phyloP scores from a whole-genome alignment of 805 yeast species.

The Sugiyamaella marilandica region DNA sequence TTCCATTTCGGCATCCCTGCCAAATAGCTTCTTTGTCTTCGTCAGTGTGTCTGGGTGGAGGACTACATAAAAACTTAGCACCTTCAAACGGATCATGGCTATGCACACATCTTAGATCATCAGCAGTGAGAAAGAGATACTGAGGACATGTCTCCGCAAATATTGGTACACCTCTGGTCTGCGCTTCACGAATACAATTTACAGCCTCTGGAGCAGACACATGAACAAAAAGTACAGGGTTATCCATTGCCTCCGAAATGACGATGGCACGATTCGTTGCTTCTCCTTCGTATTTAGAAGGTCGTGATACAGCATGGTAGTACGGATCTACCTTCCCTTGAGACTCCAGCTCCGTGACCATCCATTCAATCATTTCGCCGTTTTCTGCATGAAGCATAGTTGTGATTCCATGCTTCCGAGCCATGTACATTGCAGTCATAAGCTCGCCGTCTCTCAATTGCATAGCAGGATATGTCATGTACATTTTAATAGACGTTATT shows the following conservation, averaged over 20 bases:
- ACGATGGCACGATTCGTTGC: conserved; percentile 3
- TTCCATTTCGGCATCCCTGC: conserved; percentile 5
- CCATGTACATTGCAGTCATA: conserved; percentile 32
- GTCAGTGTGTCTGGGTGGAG: conserved; percentile 2
- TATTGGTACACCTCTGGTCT: conserved; percentile 2
- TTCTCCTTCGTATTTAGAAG: conserved; percentile 2
- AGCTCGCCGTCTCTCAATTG: conserved; percentile 41
- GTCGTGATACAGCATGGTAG: conserved; percentile 3
- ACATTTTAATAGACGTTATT: conserved; percentile 40
- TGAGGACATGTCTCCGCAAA: conserved; percentile 8
- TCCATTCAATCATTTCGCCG: conserved; percentile 12
- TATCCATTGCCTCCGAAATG: conserved; percentile 3
- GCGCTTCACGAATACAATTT: conserved; percentile 3
- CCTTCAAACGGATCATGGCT: conserved; percentile 5
- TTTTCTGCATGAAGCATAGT: conserved; percentile 6
- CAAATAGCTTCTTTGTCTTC: conserved; percentile 1
- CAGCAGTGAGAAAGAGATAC: conserved; percentile 4
- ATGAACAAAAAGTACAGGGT: conserved; percentile 5
- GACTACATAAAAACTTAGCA: conserved; percentile 3
- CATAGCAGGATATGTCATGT: conserved; percentile 43
- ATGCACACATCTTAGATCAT: conserved; percentile 1
- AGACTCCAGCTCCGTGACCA: conserved; percentile 34
- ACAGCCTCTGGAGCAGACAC: conserved; percentile 4
- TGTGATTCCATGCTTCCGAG: conserved; percentile 3
- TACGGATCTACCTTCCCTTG: conserved; percentile 4